Evolutionary conservation across 148 eudicot species (phyloP), one percentile per base, ranked within the genome.

Genomic region (Chenopodium quinoa): DNA sequence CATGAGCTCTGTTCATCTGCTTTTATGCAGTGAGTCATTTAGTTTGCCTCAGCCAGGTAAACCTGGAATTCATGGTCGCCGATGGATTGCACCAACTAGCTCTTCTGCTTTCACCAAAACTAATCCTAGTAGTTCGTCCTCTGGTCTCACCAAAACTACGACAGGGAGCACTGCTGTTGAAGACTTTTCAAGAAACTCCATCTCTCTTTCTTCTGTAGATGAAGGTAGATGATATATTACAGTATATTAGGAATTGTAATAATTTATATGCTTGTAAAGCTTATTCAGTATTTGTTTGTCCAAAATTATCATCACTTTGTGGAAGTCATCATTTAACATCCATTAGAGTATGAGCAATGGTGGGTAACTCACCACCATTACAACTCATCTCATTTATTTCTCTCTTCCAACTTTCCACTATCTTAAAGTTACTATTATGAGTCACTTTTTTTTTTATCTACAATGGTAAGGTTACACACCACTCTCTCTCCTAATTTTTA

Each of bases 51-150:
- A 2, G 20, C 97, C 95, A 34, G 91, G 97, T 63, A 88, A 87
- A 80, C 98, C 97, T 0, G 97, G 90, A 32, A 71, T 89, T 77
- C 93, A 91, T 67, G 98, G 98, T 34, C 95, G 97, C 23, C 76
- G 83, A 68, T 84, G 86, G 82, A 25, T 54, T 56, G 89, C 90
- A 22, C 84, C 62, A 86, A 88, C 89, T 9, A 73, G 82, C 37
- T 77, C 91, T 56, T 47, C 91, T 48, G 84, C 89, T 46, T 10
- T 79, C 11, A 91, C 90, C 22, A 78, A 29, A 31, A 88, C 88
- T 37, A 83, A 87, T 79, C 62, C 81, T 74, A 82, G 72, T 71
- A 85, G 85, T 47, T 80, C 85, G 9, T 37, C 25, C 64, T 85
- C 84, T n/a, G 86, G 62, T 65, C 17, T 13, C 46, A 82, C 88